Percentiles rank a stretch among this genome's conserved stretches.
Conservation (phyloP, 192 early-diverging fungal species). For the Coemansia sp. region DNA sequence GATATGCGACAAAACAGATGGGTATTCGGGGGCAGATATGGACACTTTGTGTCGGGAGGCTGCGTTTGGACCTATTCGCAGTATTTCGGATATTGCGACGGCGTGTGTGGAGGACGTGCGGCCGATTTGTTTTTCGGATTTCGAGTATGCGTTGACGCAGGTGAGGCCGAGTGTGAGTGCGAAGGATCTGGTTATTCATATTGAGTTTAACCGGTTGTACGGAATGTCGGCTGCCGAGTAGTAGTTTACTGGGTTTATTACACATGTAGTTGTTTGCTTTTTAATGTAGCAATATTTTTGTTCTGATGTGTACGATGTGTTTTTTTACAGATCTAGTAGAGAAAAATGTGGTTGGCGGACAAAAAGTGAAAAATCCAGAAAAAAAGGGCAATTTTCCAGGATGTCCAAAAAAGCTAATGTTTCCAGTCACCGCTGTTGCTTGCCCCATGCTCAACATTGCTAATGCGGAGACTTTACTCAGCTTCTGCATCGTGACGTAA, state of each 20-base stretch:
- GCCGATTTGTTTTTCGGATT: conserved; percentile 71
- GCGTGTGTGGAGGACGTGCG: conserved; percentile 66
- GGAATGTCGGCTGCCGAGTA: conserved; percentile 51
- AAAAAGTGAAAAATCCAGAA: too few species aligned
- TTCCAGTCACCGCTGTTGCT: too few species aligned
- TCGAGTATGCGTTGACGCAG: conserved; percentile 76
- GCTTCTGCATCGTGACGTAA: too few species aligned
- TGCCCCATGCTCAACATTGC: too few species aligned
- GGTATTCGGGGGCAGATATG: conserved; percentile 89
- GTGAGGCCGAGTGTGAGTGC: conserved; percentile 82
- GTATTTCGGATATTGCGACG: conserved; percentile 60
- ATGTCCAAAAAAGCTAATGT: too few species aligned
- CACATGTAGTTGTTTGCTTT: not conserved
- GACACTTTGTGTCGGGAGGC: conserved; percentile 78
- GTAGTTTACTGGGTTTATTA: not conserved
- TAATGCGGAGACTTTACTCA: too few species aligned
- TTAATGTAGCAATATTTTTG: too few species aligned
- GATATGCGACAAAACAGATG: conserved; percentile 66
- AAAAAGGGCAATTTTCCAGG: too few species aligned
- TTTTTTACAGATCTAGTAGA: too few species aligned
- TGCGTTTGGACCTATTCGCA: conserved; percentile 71
- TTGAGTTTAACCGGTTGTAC: conserved; percentile 71
- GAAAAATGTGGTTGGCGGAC: too few species aligned
- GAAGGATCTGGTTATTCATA: conserved; percentile 75
- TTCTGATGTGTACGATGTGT: too few species aligned